Evolutionary conservation across 2,329 filamentous ascomycete genomes (phyloP), one percentile per base, ranked within the genome.

Genomic region (Aschersonia sp.): DNA sequence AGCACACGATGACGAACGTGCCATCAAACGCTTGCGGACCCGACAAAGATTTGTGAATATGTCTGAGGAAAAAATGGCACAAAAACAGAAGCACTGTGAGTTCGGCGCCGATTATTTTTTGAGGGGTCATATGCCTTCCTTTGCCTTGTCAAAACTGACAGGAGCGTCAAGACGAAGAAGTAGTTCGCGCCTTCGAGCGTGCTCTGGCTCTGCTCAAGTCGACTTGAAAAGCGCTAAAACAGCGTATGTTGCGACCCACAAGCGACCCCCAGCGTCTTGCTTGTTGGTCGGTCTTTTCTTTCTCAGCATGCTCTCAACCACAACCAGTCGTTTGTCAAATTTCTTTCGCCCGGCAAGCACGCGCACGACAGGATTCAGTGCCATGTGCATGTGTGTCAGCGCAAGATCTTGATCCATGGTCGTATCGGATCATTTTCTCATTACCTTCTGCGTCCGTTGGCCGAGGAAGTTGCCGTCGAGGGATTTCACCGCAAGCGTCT

Each of bases 71-170:
- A 75, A 72, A 30, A 71, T 94, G 49, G 78, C 80, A 47, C 74
- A 82, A 54, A 92, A 84, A 60, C 84, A 89, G 58, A 73, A 82
- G 51, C 89, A 95, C 57, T 86, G 89, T 94, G 68, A 68, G 84
- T 47, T 42, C 35, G 4, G 35, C 35, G 12, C 35, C 35, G 35
- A 7, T 9, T 9, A 9, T 12, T 4, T 29, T 43, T 7, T 43
- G 40, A n/a, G 12, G 3, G 12, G 7, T 38, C 35, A 2, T 38
- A 12, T 9, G 12, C 12, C 7, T 9, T 12, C 7, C 7, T 38
- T 38, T 7, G 4, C 12, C 7, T 12, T 12, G 35, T 38, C 7
- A 12, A 38, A 12, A 7, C 35, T 38, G 12, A 38, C 4, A 38
- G 7, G 7, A 12, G 35, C 35, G 35, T 4, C 30, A 43, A 67